phyloP scores from a whole-genome alignment of 192 early-diverging fungal species.

The Gaertneriomyces semiglobifer region DNA sequence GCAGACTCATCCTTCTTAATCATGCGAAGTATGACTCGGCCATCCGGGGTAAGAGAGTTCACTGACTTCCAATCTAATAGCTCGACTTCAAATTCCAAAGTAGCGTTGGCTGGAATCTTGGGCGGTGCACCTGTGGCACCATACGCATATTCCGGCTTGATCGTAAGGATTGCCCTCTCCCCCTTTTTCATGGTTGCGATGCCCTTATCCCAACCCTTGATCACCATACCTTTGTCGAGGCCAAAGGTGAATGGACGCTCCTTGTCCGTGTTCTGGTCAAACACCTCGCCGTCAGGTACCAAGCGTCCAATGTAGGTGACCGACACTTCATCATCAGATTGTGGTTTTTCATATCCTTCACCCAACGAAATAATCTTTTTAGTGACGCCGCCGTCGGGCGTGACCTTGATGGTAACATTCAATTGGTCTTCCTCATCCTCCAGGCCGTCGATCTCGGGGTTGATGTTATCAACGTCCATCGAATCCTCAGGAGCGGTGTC shows the following conservation, averaged over 20 bases:
- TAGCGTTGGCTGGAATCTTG: slow-evolving; percentile 58
- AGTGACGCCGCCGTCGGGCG: background rate
- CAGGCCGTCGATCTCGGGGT: too few species aligned
- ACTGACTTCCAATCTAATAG: slow-evolving; percentile 20
- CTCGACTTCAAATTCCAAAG: slow-evolving; percentile 59
- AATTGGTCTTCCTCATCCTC: background rate
- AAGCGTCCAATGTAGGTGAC: slow-evolving; percentile 33
- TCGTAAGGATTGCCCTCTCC: slow-evolving; percentile 58
- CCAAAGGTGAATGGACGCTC: slow-evolving; percentile 62
- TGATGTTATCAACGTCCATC: too few species aligned
- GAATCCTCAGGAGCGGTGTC: too few species aligned
- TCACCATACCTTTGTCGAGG: slow-evolving; percentile 45
- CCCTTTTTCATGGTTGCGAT: slow-evolving; percentile 59
- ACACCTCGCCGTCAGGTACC: slow-evolving; percentile 27
- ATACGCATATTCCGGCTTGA: slow-evolving; percentile 60
- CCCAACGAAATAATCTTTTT: slow-evolving; percentile 8
- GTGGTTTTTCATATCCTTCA: slow-evolving; percentile 13
- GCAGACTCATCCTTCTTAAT: slow-evolving; percentile 8
- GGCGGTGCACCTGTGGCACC: slow-evolving; percentile 53
- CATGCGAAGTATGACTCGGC: slow-evolving; percentile 18
- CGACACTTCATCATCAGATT: slow-evolving; percentile 24
- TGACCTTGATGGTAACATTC: background rate
- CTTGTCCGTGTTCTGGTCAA: slow-evolving; percentile 28
- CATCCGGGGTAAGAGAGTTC: slow-evolving; percentile 17
- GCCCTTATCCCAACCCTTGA: slow-evolving; percentile 67